Evolutionary conservation across 441 rosid genomes (phyloP).

Genomic region (Populus hybrid): DNA sequence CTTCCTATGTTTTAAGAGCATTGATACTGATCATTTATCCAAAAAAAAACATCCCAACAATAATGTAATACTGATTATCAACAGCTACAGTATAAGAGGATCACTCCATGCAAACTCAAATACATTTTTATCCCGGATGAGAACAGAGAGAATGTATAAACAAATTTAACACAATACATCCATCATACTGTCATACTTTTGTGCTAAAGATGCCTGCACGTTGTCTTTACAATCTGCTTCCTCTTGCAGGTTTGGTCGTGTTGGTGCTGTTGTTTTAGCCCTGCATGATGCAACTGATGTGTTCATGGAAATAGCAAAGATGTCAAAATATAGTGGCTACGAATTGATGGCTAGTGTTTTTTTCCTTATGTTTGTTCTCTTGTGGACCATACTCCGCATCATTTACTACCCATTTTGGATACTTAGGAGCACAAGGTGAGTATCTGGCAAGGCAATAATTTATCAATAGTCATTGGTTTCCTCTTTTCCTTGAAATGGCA

Average conservation of each 20-base stretch:
- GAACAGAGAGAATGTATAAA: neutral
- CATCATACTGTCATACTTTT: neutral
- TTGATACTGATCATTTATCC: neutral
- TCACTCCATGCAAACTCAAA: neutral
- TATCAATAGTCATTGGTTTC: conserved; percentile 4
- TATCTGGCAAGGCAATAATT: neutral
- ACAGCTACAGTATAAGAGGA: neutral
- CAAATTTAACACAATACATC: neutral
- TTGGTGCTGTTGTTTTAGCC: conserved; percentile 77
- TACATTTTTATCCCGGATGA: neutral
- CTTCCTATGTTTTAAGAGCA: neutral
- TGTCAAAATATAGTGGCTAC: conserved; percentile 79
- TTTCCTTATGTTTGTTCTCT: conserved; percentile 61
- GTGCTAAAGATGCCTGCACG: neutral
- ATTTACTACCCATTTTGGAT: conserved; percentile 83
- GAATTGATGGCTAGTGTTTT: conserved; percentile 65
- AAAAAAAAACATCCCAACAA: no score
- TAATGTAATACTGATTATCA: neutral
- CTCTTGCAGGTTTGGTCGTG: conserved; percentile 69
- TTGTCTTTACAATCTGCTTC: conserved; percentile 9
- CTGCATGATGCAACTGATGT: conserved; percentile 91
- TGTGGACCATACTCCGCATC: conserved; percentile 78
- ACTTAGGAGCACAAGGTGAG: conserved; percentile 90
- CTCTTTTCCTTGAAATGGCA: neutral
- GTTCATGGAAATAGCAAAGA: conserved; percentile 84